Percentiles rank a stretch among this genome's conserved stretches.
Evolutionary conservation across 176 grass and related monocot genomes (phyloP).

Genomic region (Rhipidocladum racemiflorum): DNA sequence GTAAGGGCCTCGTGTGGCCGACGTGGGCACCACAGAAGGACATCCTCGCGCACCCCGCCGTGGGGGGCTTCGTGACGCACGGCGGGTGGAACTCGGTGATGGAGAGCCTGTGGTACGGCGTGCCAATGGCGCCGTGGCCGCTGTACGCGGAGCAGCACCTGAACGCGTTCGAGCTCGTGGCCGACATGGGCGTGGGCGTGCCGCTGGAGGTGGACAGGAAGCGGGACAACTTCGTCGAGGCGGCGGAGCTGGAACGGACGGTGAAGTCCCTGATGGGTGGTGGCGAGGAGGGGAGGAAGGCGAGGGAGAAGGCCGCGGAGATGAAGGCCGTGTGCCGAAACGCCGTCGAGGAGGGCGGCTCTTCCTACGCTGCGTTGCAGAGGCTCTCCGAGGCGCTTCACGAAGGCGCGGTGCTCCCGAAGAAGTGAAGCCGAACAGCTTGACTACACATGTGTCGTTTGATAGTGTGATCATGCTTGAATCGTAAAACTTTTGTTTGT

Average conservation of each 20-base stretch:
- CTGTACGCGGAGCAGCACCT: slow-evolving; percentile 68
- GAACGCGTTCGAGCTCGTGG: slow-evolving; percentile 57
- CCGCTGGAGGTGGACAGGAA: slow-evolving; percentile 35
- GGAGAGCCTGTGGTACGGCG: slow-evolving; percentile 58
- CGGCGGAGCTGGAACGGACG: slow-evolving; percentile 46
- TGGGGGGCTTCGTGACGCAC: slow-evolving; percentile 58
- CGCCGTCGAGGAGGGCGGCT: slow-evolving; percentile 45
- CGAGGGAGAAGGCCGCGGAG: slow-evolving; percentile 39
- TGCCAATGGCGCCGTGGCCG: slow-evolving; percentile 52
- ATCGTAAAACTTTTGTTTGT: not conserved
- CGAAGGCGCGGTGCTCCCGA: not conserved
- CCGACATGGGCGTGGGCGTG: slow-evolving; percentile 57
- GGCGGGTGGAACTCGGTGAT: slow-evolving; percentile 60
- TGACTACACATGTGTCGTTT: not conserved
- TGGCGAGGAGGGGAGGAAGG: slow-evolving; percentile 41
- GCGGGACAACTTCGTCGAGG: slow-evolving; percentile 50
- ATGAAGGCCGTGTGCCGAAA: slow-evolving; percentile 46
- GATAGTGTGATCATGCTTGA: not conserved
- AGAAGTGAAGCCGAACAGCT: not conserved
- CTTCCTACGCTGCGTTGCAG: slow-evolving; percentile 36
- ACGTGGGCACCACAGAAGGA: slow-evolving; percentile 56
- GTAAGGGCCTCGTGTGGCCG: slow-evolving; percentile 41
- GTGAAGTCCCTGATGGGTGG: slow-evolving; percentile 40
- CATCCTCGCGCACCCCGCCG: slow-evolving; percentile 32
- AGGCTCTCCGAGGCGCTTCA: slow-evolving; percentile 41